Conservation (phyloP, 2,329 filamentous ascomycete species). For the Calonectria fujianensis region DNA sequence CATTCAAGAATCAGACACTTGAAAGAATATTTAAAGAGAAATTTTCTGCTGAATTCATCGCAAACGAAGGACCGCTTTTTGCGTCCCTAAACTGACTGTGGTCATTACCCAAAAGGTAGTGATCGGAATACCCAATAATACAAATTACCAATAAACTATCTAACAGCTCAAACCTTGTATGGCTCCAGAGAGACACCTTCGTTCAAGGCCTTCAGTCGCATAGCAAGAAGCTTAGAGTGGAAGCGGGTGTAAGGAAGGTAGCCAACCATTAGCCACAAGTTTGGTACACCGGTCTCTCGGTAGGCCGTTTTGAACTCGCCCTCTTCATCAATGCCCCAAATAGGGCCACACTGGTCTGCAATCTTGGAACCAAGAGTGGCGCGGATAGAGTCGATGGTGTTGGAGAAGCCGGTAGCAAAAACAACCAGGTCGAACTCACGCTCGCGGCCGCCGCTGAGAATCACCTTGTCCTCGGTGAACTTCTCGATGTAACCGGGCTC, state of each 20-base stretch:
- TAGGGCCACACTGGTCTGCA: conserved; percentile 4
- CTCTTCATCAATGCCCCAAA: conserved; percentile 6
- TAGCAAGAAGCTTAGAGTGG: conserved; percentile 1
- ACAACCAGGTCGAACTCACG: conserved; percentile 2
- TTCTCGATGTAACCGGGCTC: not conserved
- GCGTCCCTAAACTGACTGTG: no score
- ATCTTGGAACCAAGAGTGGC: conserved; percentile 2
- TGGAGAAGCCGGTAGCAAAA: conserved; percentile 1
- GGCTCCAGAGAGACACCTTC: not conserved
- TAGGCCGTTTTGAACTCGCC: conserved; percentile 2
- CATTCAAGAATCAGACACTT: no score
- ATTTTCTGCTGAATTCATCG: no score
- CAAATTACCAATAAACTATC: no score
- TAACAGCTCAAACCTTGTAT: no score
- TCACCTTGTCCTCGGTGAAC: conserved; percentile 8
- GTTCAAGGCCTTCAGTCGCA: not conserved
- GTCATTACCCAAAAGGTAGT: no score
- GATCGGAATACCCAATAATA: no score
- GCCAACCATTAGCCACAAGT: not conserved
- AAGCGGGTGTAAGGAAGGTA: conserved; percentile 7
- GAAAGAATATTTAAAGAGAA: no score
- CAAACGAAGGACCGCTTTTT: no score
- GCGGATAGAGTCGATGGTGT: not conserved
- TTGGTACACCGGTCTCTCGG: not conserved
- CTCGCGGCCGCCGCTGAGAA: not conserved